Conservation (phyloP, 306 rosid genomes). For the Castanea sativa region DNA sequence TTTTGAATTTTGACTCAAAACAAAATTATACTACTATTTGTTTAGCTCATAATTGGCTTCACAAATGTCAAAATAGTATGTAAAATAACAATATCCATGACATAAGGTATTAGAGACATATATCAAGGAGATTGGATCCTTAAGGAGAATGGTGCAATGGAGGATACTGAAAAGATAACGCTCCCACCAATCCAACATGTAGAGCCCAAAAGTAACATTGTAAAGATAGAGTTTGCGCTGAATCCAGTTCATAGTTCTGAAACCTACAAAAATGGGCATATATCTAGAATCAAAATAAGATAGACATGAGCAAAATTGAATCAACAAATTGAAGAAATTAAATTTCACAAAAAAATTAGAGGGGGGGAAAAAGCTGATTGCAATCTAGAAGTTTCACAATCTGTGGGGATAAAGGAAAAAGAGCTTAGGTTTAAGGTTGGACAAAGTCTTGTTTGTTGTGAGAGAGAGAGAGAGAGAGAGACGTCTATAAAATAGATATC, state of each 20-base stretch:
- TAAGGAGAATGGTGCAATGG: background rate
- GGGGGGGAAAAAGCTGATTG: too few relatives aligned
- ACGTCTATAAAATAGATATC: too few relatives aligned
- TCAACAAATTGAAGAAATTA: background rate
- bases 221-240: slow-evolving; percentile 82
- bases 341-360: background rate
- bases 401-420: too few relatives aligned
- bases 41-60: background rate
- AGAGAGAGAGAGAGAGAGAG: too few relatives aligned
- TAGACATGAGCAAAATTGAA: background rate
- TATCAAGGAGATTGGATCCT: slow-evolving; percentile 9
- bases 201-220: slow-evolving; percentile 94
- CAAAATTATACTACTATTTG: too few relatives aligned
- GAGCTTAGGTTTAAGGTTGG: too few relatives aligned
- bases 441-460: too few relatives aligned
- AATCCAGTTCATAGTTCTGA: slow-evolving; percentile 68
- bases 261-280: background rate
- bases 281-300: background rate
- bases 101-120: background rate
- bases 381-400: too few relatives aligned
- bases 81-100: too few relatives aligned
- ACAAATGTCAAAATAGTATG: too few relatives aligned
- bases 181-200: slow-evolving; percentile 98
- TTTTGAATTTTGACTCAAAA: background rate
- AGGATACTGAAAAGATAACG: slow-evolving; percentile 89